These are phyloP conservation scores for Iris pallida DNA, from an alignment of 116 monocot genomes.

Conservation along the genomic window DNA sequence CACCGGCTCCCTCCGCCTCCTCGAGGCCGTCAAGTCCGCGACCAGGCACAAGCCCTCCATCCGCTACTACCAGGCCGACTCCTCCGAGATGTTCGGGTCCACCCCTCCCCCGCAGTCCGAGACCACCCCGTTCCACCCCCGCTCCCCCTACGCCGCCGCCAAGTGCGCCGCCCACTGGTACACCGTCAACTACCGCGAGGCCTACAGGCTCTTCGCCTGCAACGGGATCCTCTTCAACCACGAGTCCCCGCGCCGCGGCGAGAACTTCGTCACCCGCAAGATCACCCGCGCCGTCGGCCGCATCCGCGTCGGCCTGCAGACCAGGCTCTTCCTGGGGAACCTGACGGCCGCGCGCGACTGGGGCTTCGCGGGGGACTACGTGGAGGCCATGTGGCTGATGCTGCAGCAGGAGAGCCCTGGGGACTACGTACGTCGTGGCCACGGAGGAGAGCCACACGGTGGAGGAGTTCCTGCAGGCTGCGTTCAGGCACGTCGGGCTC, in stretches of 20 bases:
- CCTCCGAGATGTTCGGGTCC: too few relatives aligned
- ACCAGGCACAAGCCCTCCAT: too few relatives aligned
- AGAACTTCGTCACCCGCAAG: too few relatives aligned
- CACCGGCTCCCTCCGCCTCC: slow-evolving; percentile 41
- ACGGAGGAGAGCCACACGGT: slow-evolving; percentile 32
- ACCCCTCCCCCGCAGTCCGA: too few relatives aligned
- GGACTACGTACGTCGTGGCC: slow-evolving; percentile 29
- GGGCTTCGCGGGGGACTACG: slow-evolving; percentile 88
- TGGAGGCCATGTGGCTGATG: slow-evolving; percentile 95
- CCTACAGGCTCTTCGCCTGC: too few relatives aligned
- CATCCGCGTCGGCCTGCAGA: slow-evolving; percentile 66
- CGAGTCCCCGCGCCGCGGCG: too few relatives aligned
- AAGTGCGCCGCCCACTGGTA: too few relatives aligned
- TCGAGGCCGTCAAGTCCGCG: slow-evolving; percentile 43
- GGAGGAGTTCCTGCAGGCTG: slow-evolving; percentile 29
- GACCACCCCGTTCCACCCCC: too few relatives aligned
- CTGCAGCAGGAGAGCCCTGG: slow-evolving; percentile 53
- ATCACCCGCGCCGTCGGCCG: slow-evolving; percentile 81
- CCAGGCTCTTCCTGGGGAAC: slow-evolving; percentile 69
- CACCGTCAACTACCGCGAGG: too few relatives aligned
- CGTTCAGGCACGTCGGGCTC: slow-evolving; percentile 21
- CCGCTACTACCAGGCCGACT: too few relatives aligned
- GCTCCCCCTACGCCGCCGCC: too few relatives aligned
- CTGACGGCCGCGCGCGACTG: slow-evolving; percentile 73
- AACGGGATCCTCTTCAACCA: too few relatives aligned